Percentiles rank a stretch among this genome's conserved stretches.
These are phyloP conservation scores for Backusella australiensis DNA, from an alignment of 192 early-diverging fungal species.

Conservation along the genomic window DNA sequence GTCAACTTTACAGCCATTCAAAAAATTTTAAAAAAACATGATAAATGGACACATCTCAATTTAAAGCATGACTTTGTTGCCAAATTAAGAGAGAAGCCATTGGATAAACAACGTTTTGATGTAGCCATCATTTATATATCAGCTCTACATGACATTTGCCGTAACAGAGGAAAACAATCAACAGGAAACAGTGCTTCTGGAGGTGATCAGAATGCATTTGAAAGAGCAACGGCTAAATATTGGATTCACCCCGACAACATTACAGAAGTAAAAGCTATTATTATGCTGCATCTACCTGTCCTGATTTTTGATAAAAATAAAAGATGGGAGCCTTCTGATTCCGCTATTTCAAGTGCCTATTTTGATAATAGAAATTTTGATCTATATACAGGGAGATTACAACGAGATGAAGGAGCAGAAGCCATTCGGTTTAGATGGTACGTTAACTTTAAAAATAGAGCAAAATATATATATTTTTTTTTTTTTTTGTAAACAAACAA, in stretches of 20 bases:
- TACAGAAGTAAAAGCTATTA: slow-evolving; percentile 90
- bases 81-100: slow-evolving; percentile 51
- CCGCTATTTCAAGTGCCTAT: slow-evolving; percentile 92
- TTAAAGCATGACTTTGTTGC: slow-evolving; percentile 21
- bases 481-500: neutral
- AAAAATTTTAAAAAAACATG: slow-evolving; percentile 98
- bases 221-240: slow-evolving; percentile 87
- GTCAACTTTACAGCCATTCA: slow-evolving; percentile 83
- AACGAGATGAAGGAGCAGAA: slow-evolving; percentile 87
- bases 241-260: slow-evolving; percentile 98
- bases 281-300: slow-evolving; percentile 90
- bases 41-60: slow-evolving; percentile 48
- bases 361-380: slow-evolving; percentile 92
- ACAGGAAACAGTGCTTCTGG: slow-evolving; percentile 27
- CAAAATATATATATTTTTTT: slow-evolving; percentile 30
- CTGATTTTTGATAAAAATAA: slow-evolving; percentile 65
- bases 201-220: slow-evolving; percentile 55
- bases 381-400: slow-evolving; percentile 84
- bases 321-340: slow-evolving; percentile 75
- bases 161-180: slow-evolving; percentile 40
- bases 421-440: slow-evolving; percentile 96
- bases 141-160: slow-evolving; percentile 71
- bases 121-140: slow-evolving; percentile 85
- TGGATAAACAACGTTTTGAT: slow-evolving; percentile 87
- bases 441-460: neutral